Evolutionary conservation across 768 basidiomycete genomes (phyloP).

Genomic region (Russula emetica): DNA sequence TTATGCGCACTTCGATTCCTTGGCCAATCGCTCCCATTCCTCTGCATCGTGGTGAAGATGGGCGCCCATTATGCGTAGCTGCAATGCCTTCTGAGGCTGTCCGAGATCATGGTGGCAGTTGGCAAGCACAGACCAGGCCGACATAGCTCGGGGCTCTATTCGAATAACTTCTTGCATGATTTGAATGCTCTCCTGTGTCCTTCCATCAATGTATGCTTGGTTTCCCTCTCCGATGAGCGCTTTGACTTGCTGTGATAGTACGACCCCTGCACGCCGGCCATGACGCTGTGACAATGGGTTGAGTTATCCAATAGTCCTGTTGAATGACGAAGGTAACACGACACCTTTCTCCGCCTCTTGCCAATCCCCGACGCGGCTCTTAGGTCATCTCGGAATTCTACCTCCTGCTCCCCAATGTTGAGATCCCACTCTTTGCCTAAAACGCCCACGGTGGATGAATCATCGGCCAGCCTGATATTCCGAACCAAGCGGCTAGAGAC

Average conservation of each 20-base stretch:
- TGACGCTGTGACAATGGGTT: slow-evolving; percentile 24
- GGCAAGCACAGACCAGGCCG: slow-evolving; percentile 86
- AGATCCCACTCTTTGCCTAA: slow-evolving; percentile 72
- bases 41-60: slow-evolving; percentile 80
- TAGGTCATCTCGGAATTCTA: slow-evolving; percentile 69
- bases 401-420: slow-evolving; percentile 60
- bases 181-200: slow-evolving; percentile 64
- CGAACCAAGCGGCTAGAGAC: slow-evolving; percentile 58
- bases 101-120: slow-evolving; percentile 74
- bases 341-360: slow-evolving; percentile 40
- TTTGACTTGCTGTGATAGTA: slow-evolving; percentile 65
- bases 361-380: slow-evolving; percentile 73
- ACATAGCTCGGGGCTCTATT: slow-evolving; percentile 79
- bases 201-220: slow-evolving; percentile 72
- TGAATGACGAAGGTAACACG: neutral
- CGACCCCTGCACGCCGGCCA: slow-evolving; percentile 51
- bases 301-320: neutral
- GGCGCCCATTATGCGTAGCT: slow-evolving; percentile 84
- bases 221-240: slow-evolving; percentile 82
- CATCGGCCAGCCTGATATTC: slow-evolving; percentile 55
- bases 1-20: slow-evolving; percentile 59
- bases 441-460: slow-evolving; percentile 41
- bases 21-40: slow-evolving; percentile 82
- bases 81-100: slow-evolving; percentile 66
- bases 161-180: slow-evolving; percentile 90